A percentile compares a stretch with the other conserved stretches of the same genome.
phyloP scores from a whole-genome alignment of 371 early-diverging fungal species.

The Paraphysoderma sedebokerense region DNA sequence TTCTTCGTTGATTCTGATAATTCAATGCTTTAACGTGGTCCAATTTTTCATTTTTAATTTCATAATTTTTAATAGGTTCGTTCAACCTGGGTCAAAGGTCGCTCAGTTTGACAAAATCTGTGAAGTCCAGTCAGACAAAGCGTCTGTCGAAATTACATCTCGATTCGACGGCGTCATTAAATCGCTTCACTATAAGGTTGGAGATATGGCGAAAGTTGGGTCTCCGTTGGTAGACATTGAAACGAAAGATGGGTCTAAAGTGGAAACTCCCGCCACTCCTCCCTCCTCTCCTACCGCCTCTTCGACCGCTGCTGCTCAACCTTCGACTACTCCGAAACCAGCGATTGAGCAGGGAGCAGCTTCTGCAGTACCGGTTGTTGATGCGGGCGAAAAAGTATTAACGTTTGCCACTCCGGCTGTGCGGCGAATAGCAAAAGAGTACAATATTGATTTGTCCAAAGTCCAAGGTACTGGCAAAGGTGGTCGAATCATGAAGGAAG shows the following conservation, averaged over 20 bases:
- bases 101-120: constrained; percentile 86
- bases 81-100: constrained; percentile 76
- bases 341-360: constrained; percentile 7
- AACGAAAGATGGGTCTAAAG: constrained; percentile 20
- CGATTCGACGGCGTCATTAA: constrained; percentile 74
- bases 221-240: constrained; percentile 83
- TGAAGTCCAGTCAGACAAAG: constrained; percentile 96
- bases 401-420: constrained; percentile 74
- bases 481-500: constrained; percentile 81
- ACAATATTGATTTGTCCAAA: constrained; percentile 45
- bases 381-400: background rate
- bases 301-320: constrained; percentile 3
- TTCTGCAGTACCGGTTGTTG: constrained; percentile 9
- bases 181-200: constrained; percentile 61
- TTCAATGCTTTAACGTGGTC: background rate
- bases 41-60: background rate
- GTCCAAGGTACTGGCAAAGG: constrained; percentile 70
- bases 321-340: constrained; percentile 7
- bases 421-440: constrained; percentile 66
- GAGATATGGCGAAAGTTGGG: constrained; percentile 90
- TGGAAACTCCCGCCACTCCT: constrained; percentile 2
- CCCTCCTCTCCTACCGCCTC: constrained; percentile 1
- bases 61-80: constrained; percentile 40
- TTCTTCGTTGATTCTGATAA: background rate
- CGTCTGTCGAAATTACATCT: constrained; percentile 93